Evolutionary conservation across 164 flowering plant species (phyloP), one percentile per base, ranked within the genome.

Genomic region (Warburgia ugandensis): DNA sequence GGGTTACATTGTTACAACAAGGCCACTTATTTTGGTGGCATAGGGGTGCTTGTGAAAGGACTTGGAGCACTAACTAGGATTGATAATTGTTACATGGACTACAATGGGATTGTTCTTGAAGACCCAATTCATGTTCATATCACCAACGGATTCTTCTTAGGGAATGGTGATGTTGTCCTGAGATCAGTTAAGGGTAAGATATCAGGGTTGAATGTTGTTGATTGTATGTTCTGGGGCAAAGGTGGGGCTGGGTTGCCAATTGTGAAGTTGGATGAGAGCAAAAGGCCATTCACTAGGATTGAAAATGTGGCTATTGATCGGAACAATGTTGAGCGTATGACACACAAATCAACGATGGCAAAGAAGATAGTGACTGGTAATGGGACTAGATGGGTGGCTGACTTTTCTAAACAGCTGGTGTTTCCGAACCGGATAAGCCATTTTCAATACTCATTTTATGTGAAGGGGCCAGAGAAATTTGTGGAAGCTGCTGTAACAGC

Each of bases 1-100:
- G 86, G 86, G 19, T 73, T 73, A 2, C 87, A 81, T 41, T 77
- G 80, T 37, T 81, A 81, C 49, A 78, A 78, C 59, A 81, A 81
- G 48, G 87, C 87, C 3, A 69, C 79, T 13, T 25, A 2, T 17
- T 81, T 55, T 5, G 83, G 87, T 6, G 87, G 87, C 0, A 33
- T 70, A 0, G 83, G 87, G 5, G 73, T 66, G 27, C 32, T 22
- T 21, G 62, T 63, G 12, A 37, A 52, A 29, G 21, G 56, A 21
- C 37, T 48, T 1, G 61, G 62, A 6, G 21, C 37, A 20, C 6
- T n/a, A n/a, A n/a, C n/a, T n/a, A n/a, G n/a, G n/a, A n/a, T n/a
- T n/a, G n/a, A n/a, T n/a, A n/a, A n/a, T n/a, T n/a, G n/a, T n/a
- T n/a, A n/a, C n/a, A n/a, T n/a, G n/a, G n/a, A n/a, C n/a, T n/a